Evolutionary conservation across 768 basidiomycete species (phyloP), one percentile per base, ranked within the genome.

Genomic region (Serendipita sp.): DNA sequence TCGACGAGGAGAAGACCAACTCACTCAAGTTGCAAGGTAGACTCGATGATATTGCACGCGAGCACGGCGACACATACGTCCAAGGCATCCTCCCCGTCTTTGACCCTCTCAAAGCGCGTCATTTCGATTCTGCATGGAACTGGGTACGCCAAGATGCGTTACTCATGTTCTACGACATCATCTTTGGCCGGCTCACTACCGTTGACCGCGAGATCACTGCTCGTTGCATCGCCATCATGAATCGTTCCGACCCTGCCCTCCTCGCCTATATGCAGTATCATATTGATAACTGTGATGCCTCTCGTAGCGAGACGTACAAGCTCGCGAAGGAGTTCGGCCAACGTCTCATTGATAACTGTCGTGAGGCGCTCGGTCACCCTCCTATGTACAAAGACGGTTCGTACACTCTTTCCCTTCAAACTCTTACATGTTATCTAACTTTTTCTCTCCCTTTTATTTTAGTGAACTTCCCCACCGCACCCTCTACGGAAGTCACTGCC

Each of bases 91-190:
- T 94, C 70, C 96, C 96, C 9, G 79, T 82, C 63, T 99, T 99
- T 74, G 90, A 95, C 70, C 85, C 90, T 2, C 78, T 97, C 69
- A 98, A 99, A 74, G 96, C 94, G 13, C 89, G 96, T 50, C 93
- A 87, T 71, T 98, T 99, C 78, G 94, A 98, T 71, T 98, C 95
- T 1, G 92, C 88, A 3, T 99, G 95, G 96, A 99, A 99, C 71
- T 99, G 96, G 96, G 95, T 88, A 48, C 86, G 95, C 64, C 96
- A 99, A 75, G 94, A 96, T 65, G 91, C 93, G 16, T 78, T 98
- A 28, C 77, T 91, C 64, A 94, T 99, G 91, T 98, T 85, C 76
- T 97, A 94, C 74, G 95, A 98, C 72, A 96, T 99, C 75, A 92
- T 99, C 68, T 92, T 93, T 67, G 96, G 96, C 53, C 85, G 87